phyloP scores from a whole-genome alignment of 768 basidiomycete genomes.

The Mycena pura region DNA sequence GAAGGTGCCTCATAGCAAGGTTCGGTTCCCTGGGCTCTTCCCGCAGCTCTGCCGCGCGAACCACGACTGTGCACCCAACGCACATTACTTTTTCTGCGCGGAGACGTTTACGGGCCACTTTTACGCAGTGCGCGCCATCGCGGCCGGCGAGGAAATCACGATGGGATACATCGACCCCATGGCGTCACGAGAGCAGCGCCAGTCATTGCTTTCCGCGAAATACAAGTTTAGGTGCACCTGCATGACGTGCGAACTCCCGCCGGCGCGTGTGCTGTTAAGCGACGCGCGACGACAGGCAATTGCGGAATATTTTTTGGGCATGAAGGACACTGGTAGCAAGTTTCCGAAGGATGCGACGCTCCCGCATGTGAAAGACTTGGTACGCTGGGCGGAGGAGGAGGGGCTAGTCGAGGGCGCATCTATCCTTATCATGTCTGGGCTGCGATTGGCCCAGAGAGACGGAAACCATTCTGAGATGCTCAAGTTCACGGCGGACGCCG shows the following conservation, averaged over 20 bases:
- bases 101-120: slow-evolving; percentile 13
- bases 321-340: no score
- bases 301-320: slow-evolving; percentile 1
- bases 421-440: slow-evolving; percentile 11
- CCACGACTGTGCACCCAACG: slow-evolving; percentile 25
- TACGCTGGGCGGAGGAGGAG: slow-evolving; percentile 15
- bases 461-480: background rate
- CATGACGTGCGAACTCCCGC: slow-evolving; percentile 3
- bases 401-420: slow-evolving; percentile 18
- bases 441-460: slow-evolving; percentile 13
- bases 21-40: slow-evolving; percentile 14
- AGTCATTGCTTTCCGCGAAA: background rate
- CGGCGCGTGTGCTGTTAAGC: background rate
- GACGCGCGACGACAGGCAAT: slow-evolving; percentile 12
- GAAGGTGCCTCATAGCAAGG: background rate
- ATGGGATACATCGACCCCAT: slow-evolving; percentile 18
- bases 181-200: slow-evolving; percentile 1
- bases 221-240: slow-evolving; percentile 18
- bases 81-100: slow-evolving; percentile 13
- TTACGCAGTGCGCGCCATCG: slow-evolving; percentile 12
- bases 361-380: slow-evolving; percentile 5
- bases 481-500: background rate
- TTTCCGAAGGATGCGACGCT: background rate
- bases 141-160: slow-evolving; percentile 23
- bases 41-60: slow-evolving; percentile 19